These are phyloP conservation scores for Sarcomyxa edulis DNA, from an alignment of 768 basidiomycete genomes.

Conservation along the genomic window DNA sequence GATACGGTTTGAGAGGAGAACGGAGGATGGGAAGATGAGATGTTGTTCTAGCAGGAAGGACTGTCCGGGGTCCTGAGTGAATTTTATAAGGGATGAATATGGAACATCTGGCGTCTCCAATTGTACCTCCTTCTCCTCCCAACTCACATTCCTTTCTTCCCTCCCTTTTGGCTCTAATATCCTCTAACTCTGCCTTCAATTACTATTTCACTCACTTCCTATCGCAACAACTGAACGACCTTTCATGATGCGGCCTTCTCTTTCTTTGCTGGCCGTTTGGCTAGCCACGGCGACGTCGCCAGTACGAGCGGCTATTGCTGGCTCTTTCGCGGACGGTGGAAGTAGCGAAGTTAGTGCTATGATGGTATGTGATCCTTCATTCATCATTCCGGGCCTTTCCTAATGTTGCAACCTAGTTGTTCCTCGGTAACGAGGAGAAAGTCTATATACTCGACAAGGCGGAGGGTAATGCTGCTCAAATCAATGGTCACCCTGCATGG, in stretches of 20 bases:
- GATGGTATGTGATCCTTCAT: conserved; percentile 37
- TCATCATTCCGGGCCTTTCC: neutral
- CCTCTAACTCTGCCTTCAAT: neutral
- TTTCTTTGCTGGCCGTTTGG: conserved; percentile 38
- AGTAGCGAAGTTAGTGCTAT: conserved; percentile 43
- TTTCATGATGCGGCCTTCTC: conserved; percentile 12
- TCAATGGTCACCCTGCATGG: conserved; percentile 72
- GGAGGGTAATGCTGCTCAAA: conserved; percentile 63
- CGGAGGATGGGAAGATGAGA: no score
- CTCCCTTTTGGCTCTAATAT: neutral
- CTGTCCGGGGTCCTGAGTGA: no score
- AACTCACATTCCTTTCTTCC: neutral
- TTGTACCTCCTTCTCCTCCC: no score
- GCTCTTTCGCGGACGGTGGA: conserved; percentile 42
- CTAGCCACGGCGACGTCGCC: conserved; percentile 31
- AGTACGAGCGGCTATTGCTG: conserved; percentile 29
- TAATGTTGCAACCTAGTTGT: conserved; percentile 45
- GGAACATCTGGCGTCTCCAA: no score
- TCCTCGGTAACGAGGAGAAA: conserved; percentile 72
- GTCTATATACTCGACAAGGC: conserved; percentile 93
- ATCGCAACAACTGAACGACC: neutral
- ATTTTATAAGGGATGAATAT: no score
- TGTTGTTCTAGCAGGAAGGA: no score
- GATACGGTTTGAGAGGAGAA: no score
- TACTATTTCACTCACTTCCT: no score